Evolutionary conservation across 2,329 filamentous ascomycete species (phyloP), one percentile per base, ranked within the genome.

Genomic region (Onygenales sp.): DNA sequence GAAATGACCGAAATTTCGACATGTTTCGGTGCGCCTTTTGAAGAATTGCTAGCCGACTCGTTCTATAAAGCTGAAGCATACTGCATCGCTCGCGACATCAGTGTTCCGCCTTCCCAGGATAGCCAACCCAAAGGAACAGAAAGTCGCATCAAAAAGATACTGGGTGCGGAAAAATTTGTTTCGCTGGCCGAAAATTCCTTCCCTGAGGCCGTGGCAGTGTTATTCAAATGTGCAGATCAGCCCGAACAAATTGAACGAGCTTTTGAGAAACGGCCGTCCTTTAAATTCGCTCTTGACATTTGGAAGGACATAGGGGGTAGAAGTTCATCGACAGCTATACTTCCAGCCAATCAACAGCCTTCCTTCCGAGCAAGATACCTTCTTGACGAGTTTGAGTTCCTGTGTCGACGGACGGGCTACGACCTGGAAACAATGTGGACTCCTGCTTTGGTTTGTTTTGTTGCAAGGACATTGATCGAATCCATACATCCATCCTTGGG

Each of bases 11-110:
- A 80, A 14, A 69, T 96, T 35, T 81, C 85, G 21, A 67, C 70
- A 35, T 69, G 78, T 4, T 72, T 94, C 17, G 75, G 75, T 0
- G 68, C 75, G 8, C 69, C 78, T 0, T 76, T 80, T 45, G 68
- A 70, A 9, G 74, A 83, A 13, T 72, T 95, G 31, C 68, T 95
- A 11, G 73, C 78, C 33, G 69, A 73, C 31, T 86, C 85, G 14
- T 96, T 97, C 63, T 79, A 85, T 36, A 93, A 86, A 64, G 80
- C 84, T 2, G 79, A 90, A 59, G 89, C 90, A 4, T 98, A 97
- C 66, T 84, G 86, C 54, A 84, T 95, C 60, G 85, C 88, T 3
- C 83, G 86, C 65, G 87, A 92, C 64, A 83, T 88, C 52, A 73
- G 70, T 51, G 66, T 73, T 46, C 72, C 73, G 17, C 73, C 72